Evolutionary conservation across 495 filamentous ascomycete genomes (phyloP), one percentile per base, ranked within the genome.

Genomic region (Hypoxylon lenormandii): DNA sequence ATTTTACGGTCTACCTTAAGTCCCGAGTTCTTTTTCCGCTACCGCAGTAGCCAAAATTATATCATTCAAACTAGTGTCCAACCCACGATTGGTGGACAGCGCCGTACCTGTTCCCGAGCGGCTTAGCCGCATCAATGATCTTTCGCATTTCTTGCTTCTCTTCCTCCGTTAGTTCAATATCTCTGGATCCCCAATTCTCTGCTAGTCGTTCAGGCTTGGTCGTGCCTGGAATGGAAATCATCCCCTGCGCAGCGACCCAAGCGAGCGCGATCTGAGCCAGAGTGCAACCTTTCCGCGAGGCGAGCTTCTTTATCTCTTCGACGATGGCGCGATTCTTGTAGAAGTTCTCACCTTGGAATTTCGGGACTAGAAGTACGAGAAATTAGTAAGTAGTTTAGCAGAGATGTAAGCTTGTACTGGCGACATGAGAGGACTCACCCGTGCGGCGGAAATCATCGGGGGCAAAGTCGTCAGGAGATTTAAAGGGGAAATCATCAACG

Each of bases 301-400:
- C 79, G 12, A 84, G 72, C 51, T 76, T 76, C 65, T 80, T 80
- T 26, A 82, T 79, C 43, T 81, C 78, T 0, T 82, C 79, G 4
- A 83, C 79, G 38, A 84, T 82, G 18, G 72, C 76, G 12, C 56
- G 66, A 54, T 84, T 84, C 62, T 80, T 81, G 71, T 81, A 82
- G 66, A 84, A 84, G 61, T 84, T 84, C 11, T 84, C 82, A 21
- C 80, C 80, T 69, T 84, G 81, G 63, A 84, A 84, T 52, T 83
- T 83, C 18, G 82, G 81, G 4, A 60, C 80, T 83, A 40, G 16
- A 19, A 16, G 23, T 26, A n/a, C 36, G 13, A 10, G 13, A 36
- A 15, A 30, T 26, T 26, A 26, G 23, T 5, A 26, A 5, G 23
- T 26, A 26, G 2, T 26, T 26, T 26, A 5, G 30, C 6, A 33